Percentiles rank a stretch among this genome's conserved stretches.
Evolutionary conservation across 371 early-diverging fungal genomes (phyloP).

Genomic region (Gilbertella persicaria): DNA sequence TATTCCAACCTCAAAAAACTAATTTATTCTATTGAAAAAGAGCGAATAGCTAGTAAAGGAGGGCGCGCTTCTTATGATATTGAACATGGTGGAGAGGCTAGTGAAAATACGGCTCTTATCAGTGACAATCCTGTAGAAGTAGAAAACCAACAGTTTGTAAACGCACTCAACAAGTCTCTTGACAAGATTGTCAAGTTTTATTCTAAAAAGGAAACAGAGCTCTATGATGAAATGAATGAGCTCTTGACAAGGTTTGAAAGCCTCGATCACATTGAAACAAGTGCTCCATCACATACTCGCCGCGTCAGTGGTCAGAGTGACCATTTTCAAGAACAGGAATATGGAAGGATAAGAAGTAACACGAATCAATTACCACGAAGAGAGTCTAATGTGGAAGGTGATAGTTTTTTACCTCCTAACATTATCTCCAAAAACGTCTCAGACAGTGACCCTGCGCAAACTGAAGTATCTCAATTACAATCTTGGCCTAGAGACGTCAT

Average conservation of each 20-base stretch:
- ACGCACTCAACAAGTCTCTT: constrained; percentile 78
- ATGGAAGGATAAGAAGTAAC: constrained; percentile 11
- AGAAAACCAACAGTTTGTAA: constrained; percentile 64
- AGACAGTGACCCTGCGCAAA: constrained; percentile 27
- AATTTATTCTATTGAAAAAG: constrained; percentile 87
- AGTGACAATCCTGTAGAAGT: constrained; percentile 32
- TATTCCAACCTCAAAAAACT: constrained; percentile 91
- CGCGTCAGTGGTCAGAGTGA: constrained; percentile 3
- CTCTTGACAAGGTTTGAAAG: constrained; percentile 32
- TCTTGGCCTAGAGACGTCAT: constrained; percentile 27
- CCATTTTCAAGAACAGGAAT: not conserved
- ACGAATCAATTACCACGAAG: constrained; percentile 38
- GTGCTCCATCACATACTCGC: constrained; percentile 3
- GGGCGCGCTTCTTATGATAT: constrained; percentile 25
- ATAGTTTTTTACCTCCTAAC: constrained; percentile 45
- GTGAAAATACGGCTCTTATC: constrained; percentile 49
- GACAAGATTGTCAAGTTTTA: constrained; percentile 83
- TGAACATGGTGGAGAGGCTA: constrained; percentile 25
- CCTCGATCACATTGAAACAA: not conserved
- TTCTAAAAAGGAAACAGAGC: constrained; percentile 77
- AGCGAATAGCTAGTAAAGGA: constrained; percentile 55
- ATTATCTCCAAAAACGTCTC: constrained; percentile 41
- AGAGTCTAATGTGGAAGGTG: constrained; percentile 39
- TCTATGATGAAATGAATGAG: constrained; percentile 63
- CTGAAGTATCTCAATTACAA: not conserved